Percentiles rank a stretch among this genome's conserved stretches.
Evolutionary conservation across 2,329 filamentous ascomycete species (phyloP).

Genomic region (Sodiomyces alkalinus): DNA sequence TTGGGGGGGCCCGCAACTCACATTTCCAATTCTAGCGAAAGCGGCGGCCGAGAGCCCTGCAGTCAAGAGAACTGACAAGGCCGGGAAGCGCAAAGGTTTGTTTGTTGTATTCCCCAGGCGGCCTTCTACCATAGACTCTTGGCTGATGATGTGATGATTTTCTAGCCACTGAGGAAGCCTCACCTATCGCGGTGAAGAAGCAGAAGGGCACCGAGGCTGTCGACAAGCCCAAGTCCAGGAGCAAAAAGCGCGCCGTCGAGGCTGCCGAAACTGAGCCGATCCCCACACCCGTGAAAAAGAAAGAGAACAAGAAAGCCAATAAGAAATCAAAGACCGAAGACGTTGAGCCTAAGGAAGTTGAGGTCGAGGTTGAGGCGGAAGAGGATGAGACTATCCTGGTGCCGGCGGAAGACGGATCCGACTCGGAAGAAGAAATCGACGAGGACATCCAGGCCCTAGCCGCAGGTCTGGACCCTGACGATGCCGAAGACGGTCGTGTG

Average conservation of each 20-base stretch:
- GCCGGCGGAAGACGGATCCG: constrained; percentile 16
- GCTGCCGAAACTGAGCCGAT: constrained; percentile 16
- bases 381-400: constrained; percentile 9
- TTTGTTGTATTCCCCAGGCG: neutral
- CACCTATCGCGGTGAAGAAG: constrained; percentile 28
- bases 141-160: constrained; percentile 10
- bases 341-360: constrained; percentile 14
- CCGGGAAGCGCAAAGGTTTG: constrained; percentile 22
- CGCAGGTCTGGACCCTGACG: constrained; percentile 26
- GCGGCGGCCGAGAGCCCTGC: constrained; percentile 20
- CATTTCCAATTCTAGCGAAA: constrained; percentile 7
- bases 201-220: constrained; percentile 25
- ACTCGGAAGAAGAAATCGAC: constrained; percentile 23
- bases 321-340: constrained; percentile 13
- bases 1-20: too few species aligned
- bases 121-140: constrained; percentile 2
- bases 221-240: constrained; percentile 10
- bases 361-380: constrained; percentile 9
- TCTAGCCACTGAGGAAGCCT: constrained; percentile 27
- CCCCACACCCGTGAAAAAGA: constrained; percentile 24
- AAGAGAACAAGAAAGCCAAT: constrained; percentile 25
- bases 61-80: constrained; percentile 7
- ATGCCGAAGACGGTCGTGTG: constrained; percentile 20
- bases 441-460: constrained; percentile 28
- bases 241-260: constrained; percentile 11